Percentiles rank a stretch among this genome's conserved stretches.
Evolutionary conservation across 1,284 basidiomycete species (phyloP).

Genomic region (Cutaneotrichosporon cavernicola): DNA sequence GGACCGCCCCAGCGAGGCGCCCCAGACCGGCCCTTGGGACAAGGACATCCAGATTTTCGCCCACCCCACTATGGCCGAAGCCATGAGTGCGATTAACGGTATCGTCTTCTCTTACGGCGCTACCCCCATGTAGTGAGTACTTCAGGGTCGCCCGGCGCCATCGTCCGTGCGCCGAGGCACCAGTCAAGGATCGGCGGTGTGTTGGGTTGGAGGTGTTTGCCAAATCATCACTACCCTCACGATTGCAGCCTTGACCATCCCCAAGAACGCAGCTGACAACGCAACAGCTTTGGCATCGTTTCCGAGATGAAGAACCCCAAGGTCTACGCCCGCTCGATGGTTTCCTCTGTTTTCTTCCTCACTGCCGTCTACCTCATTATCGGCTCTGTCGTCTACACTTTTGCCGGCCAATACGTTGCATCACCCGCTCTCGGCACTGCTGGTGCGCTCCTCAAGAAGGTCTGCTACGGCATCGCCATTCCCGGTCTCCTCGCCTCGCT

Average conservation of each 20-base stretch:
- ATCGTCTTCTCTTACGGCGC: conserved; percentile 43
- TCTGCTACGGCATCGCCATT: conserved; percentile 48
- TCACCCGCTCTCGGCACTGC: conserved; percentile 51
- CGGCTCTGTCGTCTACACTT: conserved; percentile 26
- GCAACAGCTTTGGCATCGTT: conserved; percentile 37
- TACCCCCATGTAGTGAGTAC: conserved; percentile 33
- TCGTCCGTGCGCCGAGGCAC: background rate
- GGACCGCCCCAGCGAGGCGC: conserved; percentile 41
- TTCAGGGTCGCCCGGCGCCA: background rate
- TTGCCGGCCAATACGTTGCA: conserved; percentile 24
- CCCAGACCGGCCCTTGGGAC: conserved; percentile 37
- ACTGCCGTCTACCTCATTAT: conserved; percentile 39
- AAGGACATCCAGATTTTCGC: conserved; percentile 36
- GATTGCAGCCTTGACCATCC: background rate
- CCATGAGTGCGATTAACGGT: conserved; percentile 40
- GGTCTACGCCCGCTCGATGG: conserved; percentile 35
- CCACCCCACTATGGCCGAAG: conserved; percentile 35
- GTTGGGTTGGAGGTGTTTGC: background rate
- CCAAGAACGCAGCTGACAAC: conserved; percentile 2
- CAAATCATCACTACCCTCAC: too few species aligned
- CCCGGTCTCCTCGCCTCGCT: conserved; percentile 43
- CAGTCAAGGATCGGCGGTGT: background rate
- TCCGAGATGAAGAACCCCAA: conserved; percentile 48
- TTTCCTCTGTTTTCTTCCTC: conserved; percentile 36
- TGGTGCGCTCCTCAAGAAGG: conserved; percentile 46